Conservation (phyloP, 169 alveolate species). For the Plasmodium gallinaceum region DNA sequence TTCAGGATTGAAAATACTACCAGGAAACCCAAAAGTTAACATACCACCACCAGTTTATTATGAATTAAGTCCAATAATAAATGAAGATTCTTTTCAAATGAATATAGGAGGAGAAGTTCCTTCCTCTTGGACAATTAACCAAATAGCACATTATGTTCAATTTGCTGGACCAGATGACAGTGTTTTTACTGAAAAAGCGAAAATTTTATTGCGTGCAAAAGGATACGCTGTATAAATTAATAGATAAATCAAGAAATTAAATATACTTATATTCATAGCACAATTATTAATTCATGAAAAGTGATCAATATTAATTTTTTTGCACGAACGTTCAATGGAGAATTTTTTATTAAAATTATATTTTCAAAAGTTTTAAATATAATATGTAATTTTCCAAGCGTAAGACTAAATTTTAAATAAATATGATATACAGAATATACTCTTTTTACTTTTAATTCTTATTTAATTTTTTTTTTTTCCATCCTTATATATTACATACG, state of each 20-base stretch:
- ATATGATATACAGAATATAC: too few relatives aligned
- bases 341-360: slow-evolving; percentile 7
- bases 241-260: slow-evolving; percentile 9
- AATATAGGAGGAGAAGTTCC: slow-evolving; percentile 69
- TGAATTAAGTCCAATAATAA: slow-evolving; percentile 46
- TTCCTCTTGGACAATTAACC: slow-evolving; percentile 68
- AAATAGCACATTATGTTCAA: slow-evolving; percentile 61
- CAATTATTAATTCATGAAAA: not conserved
- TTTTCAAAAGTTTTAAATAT: too few relatives aligned
- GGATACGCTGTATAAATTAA: slow-evolving; percentile 40
- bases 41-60: slow-evolving; percentile 43
- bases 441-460: too few relatives aligned
- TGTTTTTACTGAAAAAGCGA: slow-evolving; percentile 70
- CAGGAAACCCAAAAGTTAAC: slow-evolving; percentile 45
- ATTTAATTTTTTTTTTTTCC: too few relatives aligned
- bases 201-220: slow-evolving; percentile 51
- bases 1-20: slow-evolving; percentile 43
- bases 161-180: slow-evolving; percentile 65
- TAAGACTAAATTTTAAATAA: too few relatives aligned
- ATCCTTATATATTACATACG: too few relatives aligned
- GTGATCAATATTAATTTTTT: not conserved
- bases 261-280: not conserved
- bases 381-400: too few relatives aligned
- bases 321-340: not conserved
- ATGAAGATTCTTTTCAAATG: slow-evolving; percentile 66